Evolutionary conservation across 495 filamentous ascomycete genomes (phyloP).

Genomic region (Aspergillus leporis): DNA sequence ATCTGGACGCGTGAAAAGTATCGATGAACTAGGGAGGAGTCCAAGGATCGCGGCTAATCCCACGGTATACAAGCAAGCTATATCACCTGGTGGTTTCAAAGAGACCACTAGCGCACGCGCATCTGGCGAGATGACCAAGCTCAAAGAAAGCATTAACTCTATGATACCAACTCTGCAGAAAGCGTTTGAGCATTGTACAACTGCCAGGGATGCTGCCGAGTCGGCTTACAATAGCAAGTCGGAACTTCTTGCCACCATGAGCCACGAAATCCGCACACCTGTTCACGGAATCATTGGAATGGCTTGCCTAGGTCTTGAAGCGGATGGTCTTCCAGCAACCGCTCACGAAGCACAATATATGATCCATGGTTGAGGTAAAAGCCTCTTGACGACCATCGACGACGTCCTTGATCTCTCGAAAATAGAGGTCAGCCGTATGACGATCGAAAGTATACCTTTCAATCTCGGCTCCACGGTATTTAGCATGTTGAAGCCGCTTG

Average conservation of each 20-base stretch:
- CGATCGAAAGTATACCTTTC: slow-evolving; percentile 65
- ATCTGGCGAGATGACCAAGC: neutral
- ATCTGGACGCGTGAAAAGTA: neutral
- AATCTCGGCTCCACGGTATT: slow-evolving; percentile 47
- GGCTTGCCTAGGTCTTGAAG: slow-evolving; percentile 59
- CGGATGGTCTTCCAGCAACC: slow-evolving; percentile 69
- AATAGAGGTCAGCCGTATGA: slow-evolving; percentile 76
- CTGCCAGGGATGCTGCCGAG: slow-evolving; percentile 48
- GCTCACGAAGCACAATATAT: slow-evolving; percentile 86
- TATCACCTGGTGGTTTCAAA: neutral
- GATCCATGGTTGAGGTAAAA: slow-evolving; percentile 71
- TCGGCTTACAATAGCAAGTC: slow-evolving; percentile 57
- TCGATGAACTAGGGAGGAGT: too few relatives aligned
- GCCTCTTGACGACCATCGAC: slow-evolving; percentile 48
- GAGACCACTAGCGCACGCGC: neutral
- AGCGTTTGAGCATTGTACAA: neutral
- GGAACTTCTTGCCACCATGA: slow-evolving; percentile 50
- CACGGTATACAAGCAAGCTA: neutral
- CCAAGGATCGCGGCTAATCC: too few relatives aligned
- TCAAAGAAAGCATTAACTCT: neutral
- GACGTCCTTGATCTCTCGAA: slow-evolving; percentile 86
- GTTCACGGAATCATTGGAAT: slow-evolving; percentile 71
- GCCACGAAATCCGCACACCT: slow-evolving; percentile 26
- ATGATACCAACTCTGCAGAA: neutral
- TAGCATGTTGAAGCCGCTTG: slow-evolving; percentile 25